Base-by-base conservation (phyloP, 345 rosid genomes). In the Jatropha curcas region DNA sequence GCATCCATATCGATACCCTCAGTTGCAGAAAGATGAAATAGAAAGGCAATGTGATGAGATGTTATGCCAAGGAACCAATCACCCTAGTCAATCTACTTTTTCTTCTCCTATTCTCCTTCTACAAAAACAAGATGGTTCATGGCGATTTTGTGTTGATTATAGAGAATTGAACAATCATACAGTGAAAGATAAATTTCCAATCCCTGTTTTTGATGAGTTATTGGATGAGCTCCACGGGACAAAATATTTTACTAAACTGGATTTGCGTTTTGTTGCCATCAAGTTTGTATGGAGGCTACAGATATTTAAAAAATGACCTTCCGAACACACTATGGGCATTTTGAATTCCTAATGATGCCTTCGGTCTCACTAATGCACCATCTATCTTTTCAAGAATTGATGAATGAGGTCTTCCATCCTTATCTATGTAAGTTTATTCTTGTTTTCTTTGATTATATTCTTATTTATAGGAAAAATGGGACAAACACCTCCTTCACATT, bases 281-380 rank as follows among this genome's bases (percentile, higher is more conserved):
- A 59, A 59, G 11, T 59, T 0, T 1, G 4, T 4, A 16, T 59
- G 37, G n/a, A 12, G 0, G 0, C 24, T 0, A 0, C 0, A 0
- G 39, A 59, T 4, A 16, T 31, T 4, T 2, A 30, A 1, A 59
- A 59, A 4, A 59, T 6, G 0, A 0, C 39, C 0, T 60, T 60
- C 10, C 2, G 1, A 2, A 60, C 41, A 1, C 43, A 17, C 1
- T 5, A 60, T 8, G 25, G 25, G 8, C 64, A 60, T n/a, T 60
- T 1, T 0, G 64, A 60, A 17, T 60, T 60, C 22, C 1, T 60
- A 7, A 24, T 60, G 0, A 60, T 60, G 22, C 41, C 22, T 60
- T 60, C 11, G 13, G 25, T 3, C 64, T 14, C 39, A 31, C 12
- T 0, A 60, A 60, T 1, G 13, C 41, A 0, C n/a, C 13, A 1